Base-by-base conservation (phyloP, 495 filamentous ascomycete genomes). In the Aspergillus cavernicola region DNA sequence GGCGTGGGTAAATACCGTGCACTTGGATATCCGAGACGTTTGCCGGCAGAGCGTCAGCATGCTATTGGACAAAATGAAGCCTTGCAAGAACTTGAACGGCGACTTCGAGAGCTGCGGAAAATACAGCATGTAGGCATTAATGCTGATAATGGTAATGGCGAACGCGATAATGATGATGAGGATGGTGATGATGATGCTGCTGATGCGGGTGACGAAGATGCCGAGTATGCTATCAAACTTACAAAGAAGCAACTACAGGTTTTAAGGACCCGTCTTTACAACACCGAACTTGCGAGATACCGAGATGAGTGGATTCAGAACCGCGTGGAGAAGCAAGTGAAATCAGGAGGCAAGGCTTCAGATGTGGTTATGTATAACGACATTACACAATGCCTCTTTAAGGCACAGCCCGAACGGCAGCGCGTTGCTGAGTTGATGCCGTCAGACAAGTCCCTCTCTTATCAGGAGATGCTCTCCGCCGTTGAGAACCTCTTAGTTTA, bases 391-490 rank as follows among this genome's bases (percentile, higher is more conserved):
- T 50, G 35, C 47, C 31, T 50, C 15, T 50, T 40, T 6, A 50
- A 50, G 47, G 47, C 47, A 19, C 47, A 50, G 13, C 47, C 47
- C n/a, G 33, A 50, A 35, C 20, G 33, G 15, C 33, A 50, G 47
- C 47, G 33, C 13, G 32, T 50, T 12, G 46, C 46, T 10, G 20
- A 39, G 31, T 16, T 50, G 20, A 50, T 40, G 19, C 47, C 35
- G n/a, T 26, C 20, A 23, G 47, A 39, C 32, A 39, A 50, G 31
- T 8, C 22, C 39, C 28, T 50, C 20, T 50, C 33, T 26, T 50
- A 50, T 28, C 20, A 50, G 35, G 33, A 50, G n/a, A 50, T 50
- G 33, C 32, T 50, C 47, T 50, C 33, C 18, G 19, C 64, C 2
- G 16, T 48, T 32, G 28, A 48, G 44, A 20, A 16, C 44, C 44